Conservation (phyloP, 169 alveolate genomes). For the Besnoitia besnoiti region DNA sequence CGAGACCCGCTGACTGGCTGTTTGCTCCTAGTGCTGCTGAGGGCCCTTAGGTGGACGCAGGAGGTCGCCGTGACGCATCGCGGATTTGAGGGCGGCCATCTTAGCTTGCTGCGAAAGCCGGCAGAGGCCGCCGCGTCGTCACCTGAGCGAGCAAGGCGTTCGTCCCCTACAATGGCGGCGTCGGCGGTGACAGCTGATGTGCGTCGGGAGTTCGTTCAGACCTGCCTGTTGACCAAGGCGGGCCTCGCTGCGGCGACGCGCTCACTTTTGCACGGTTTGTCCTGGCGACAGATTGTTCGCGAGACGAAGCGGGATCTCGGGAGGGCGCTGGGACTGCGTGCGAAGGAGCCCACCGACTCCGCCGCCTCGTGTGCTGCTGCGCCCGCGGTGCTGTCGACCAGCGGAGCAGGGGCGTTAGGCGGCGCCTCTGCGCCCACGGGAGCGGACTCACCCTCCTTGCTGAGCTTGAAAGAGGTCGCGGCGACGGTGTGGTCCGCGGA, state of each 20-base stretch:
- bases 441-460: neutral
- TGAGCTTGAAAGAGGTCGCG: neutral
- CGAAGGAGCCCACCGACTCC: no score
- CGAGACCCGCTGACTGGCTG: no score
- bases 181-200: neutral
- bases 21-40: no score
- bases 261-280: neutral
- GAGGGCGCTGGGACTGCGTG: no score
- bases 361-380: no score
- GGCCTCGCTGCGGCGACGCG: neutral
- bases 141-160: neutral
- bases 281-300: neutral
- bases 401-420: no score
- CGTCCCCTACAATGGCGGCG: neutral
- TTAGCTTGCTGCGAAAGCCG: neutral
- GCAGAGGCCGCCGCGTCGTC: neutral
- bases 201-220: neutral
- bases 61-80: slow-evolving; percentile 3
- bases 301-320: neutral
- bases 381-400: no score
- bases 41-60: slow-evolving; percentile 29
- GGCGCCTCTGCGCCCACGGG: no score
- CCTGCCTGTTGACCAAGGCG: neutral
- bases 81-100: neutral
- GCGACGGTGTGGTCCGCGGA: neutral